These are phyloP conservation scores for Jackrogersella minutella DNA, from an alignment of 495 filamentous ascomycete species.

Conservation along the genomic window DNA sequence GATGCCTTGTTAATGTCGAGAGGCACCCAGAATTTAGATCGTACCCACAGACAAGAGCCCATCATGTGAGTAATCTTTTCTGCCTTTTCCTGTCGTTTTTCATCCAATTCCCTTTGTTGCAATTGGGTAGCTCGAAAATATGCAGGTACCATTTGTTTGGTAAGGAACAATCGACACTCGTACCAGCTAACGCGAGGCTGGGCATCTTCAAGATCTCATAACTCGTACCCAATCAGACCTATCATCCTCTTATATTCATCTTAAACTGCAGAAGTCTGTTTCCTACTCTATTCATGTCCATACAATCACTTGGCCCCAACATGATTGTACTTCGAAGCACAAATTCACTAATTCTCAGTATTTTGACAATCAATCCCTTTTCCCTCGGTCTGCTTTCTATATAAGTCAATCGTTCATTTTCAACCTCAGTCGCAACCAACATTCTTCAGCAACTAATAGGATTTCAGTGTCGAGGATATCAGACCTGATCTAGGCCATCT, in stretches of 20 bases:
- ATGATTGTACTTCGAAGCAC: conserved; percentile 16
- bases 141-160: background rate
- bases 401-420: background rate
- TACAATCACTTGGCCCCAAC: conserved; percentile 3
- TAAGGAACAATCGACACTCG: background rate
- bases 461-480: conserved; percentile 17
- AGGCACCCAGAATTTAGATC: conserved; percentile 4
- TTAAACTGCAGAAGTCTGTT: background rate
- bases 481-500: conserved; percentile 18
- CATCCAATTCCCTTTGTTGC: background rate
- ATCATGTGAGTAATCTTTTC: conserved; percentile 26
- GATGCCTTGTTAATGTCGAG: conserved; percentile 33
- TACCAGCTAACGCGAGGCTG: background rate
- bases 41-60: conserved; percentile 13
- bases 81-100: background rate
- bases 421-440: background rate
- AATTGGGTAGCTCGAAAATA: background rate
- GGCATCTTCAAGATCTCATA: background rate
- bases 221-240: background rate
- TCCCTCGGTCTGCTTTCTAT: background rate
- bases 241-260: conserved; percentile 1
- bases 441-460: conserved; percentile 6
- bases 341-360: background rate
- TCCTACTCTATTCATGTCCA: background rate
- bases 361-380: background rate